Percentiles rank a stretch among this genome's conserved stretches.
These are phyloP conservation scores for Lactarius vividus DNA, from an alignment of 768 basidiomycete genomes.

Conservation along the genomic window DNA sequence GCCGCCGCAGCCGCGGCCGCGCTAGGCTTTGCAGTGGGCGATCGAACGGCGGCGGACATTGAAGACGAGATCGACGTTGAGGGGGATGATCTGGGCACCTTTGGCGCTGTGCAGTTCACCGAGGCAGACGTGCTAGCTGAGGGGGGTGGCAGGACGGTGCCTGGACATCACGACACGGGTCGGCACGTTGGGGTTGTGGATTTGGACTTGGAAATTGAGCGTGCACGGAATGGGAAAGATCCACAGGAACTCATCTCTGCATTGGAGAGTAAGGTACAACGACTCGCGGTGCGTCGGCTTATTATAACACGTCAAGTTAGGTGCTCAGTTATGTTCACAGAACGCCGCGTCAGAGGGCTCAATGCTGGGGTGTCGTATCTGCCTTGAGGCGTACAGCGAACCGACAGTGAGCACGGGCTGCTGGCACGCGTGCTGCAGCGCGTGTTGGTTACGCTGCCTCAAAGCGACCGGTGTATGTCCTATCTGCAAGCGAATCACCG, in stretches of 20 bases:
- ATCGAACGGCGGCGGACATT: conserved; percentile 55
- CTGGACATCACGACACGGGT: conserved; percentile 8
- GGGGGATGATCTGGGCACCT: conserved; percentile 66
- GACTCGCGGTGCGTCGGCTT: conserved; percentile 34
- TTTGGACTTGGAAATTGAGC: conserved; percentile 49
- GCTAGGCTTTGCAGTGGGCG: conserved; percentile 63
- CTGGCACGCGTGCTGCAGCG: conserved; percentile 83
- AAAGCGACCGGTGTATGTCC: conserved; percentile 81
- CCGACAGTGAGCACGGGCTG: conserved; percentile 81
- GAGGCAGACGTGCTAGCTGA: conserved; percentile 59
- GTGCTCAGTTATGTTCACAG: conserved; percentile 3
- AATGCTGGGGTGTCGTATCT: conserved; percentile 64
- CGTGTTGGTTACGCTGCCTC: conserved; percentile 83
- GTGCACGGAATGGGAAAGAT: conserved; percentile 46
- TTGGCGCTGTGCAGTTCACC: conserved; percentile 72
- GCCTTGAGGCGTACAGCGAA: conserved; percentile 72
- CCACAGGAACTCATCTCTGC: conserved; percentile 46
- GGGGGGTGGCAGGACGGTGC: neutral
- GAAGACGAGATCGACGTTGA: conserved; percentile 83
- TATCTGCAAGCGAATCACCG: conserved; percentile 84
- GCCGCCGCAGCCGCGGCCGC: conserved; percentile 3
- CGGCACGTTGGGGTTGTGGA: conserved; percentile 35
- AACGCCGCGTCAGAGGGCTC: conserved; percentile 22
- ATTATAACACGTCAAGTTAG: conserved; percentile 37
- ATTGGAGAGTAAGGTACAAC: conserved; percentile 58